Evolutionary conservation across 306 rosid species (phyloP).

Genomic region (Elaeagnus macrophylla): DNA sequence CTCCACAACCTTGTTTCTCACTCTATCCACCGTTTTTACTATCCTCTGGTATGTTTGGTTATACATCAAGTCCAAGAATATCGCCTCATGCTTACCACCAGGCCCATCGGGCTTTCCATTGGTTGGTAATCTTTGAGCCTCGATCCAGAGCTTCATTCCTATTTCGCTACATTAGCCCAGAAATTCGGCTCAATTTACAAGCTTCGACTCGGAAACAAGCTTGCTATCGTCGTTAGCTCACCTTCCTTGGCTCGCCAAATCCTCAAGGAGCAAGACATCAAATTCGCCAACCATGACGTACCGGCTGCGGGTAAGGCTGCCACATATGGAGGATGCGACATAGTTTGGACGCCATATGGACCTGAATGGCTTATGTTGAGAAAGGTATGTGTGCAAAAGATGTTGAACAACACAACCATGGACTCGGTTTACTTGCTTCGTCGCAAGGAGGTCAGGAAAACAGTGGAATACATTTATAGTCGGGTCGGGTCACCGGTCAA

Average conservation of each 20-base stretch:
- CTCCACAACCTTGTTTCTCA: no score
- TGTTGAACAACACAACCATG: no score
- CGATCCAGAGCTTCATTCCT: slow-evolving; percentile 56
- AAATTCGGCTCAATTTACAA: slow-evolving; percentile 43
- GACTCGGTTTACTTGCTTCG: no score
- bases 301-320: slow-evolving; percentile 27
- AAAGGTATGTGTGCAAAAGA: slow-evolving; percentile 11
- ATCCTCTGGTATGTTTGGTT: no score
- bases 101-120: slow-evolving; percentile 60
- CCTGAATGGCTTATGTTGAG: slow-evolving; percentile 67
- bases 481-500: no score
- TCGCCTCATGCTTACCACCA: slow-evolving; percentile 27
- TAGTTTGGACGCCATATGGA: slow-evolving; percentile 57
- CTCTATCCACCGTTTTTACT: no score
- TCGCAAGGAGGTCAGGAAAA: no score
- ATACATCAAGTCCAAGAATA: slow-evolving; percentile 5
- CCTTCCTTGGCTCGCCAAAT: slow-evolving; percentile 43
- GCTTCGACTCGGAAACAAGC: slow-evolving; percentile 48
- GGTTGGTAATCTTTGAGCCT: slow-evolving; percentile 58
- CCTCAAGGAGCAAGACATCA: slow-evolving; percentile 47
- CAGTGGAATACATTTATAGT: no score
- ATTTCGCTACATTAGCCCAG: slow-evolving; percentile 33
- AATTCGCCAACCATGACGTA: slow-evolving; percentile 62
- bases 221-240: slow-evolving; percentile 37
- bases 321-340: slow-evolving; percentile 43